These are phyloP conservation scores for Gnomoniopsis smithogilvyi DNA, from an alignment of 2,329 filamentous ascomycete species.

Conservation along the genomic window DNA sequence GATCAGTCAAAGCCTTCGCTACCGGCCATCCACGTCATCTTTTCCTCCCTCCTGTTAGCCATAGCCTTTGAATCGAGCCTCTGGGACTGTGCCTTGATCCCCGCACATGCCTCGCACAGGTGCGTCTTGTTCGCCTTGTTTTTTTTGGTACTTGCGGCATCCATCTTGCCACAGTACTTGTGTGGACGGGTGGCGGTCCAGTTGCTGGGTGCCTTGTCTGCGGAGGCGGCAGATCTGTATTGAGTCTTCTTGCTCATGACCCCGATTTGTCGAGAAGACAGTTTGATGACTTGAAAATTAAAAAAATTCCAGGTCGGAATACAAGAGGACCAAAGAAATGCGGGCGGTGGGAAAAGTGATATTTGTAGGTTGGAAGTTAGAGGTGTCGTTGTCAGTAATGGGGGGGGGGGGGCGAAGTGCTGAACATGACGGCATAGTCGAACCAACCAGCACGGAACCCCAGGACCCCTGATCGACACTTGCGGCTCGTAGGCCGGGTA, in stretches of 20 bases:
- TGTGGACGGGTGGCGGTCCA: conserved; percentile 15
- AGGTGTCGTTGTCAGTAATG: not conserved
- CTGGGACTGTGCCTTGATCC: conserved; percentile 11
- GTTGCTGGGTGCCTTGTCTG: conserved; percentile 6
- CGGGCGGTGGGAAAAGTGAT: not conserved
- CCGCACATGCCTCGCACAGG: conserved; percentile 15
- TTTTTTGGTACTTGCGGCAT: conserved; percentile 14
- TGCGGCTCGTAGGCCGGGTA: too few relatives aligned
- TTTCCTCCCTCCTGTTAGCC: conserved; percentile 11
- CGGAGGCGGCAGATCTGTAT: conserved; percentile 20
- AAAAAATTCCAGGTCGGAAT: too few relatives aligned
- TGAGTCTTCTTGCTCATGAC: conserved; percentile 23
- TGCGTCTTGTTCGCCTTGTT: conserved; percentile 19
- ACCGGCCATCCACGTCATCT: conserved; percentile 15
- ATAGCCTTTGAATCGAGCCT: conserved; percentile 11
- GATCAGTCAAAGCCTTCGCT: not conserved
- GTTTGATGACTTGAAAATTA: too few relatives aligned
- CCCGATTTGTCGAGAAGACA: not conserved
- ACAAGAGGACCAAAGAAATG: too few relatives aligned
- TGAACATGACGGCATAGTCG: too few relatives aligned
- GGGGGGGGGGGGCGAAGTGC: too few relatives aligned
- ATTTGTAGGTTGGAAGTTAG: not conserved
- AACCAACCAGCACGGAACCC: too few relatives aligned
- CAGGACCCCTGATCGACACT: too few relatives aligned
- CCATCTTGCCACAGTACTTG: conserved; percentile 18